Base-by-base conservation (phyloP, 2,329 filamentous ascomycete genomes). In the Aspergillus fumigatiaffinis region DNA sequence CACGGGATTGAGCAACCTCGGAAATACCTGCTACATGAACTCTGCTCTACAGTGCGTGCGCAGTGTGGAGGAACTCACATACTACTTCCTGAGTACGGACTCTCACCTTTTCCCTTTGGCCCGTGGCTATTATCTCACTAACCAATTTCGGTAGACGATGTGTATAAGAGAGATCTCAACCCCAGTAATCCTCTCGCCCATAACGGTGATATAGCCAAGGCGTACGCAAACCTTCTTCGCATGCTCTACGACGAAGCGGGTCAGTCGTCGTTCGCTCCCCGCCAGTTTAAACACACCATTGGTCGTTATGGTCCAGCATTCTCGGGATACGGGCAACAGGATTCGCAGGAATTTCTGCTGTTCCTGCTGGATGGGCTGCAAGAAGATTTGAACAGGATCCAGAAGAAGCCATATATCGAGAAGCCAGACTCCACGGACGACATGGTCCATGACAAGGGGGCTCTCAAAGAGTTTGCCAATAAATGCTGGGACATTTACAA, bases 11-110 rank as follows among this genome's bases (percentile, higher is more conserved):
- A 86, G 85, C 62, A 99, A 99, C 69, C 79, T 99, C 14, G 94
- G 94, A 51, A 99, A 99, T 69, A 97, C 94, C 0, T 99, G 94
- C 76, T 99, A 99, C 77, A 97, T 97, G 92, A 97, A 97, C 74
- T 96, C 93, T 23, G 94, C 94, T 9, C 80, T 97, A 54, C 94
- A 99, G 72, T 99, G 94, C 72, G 85, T 99, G 52, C 87, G 93
- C 52, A 95, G 91, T 66, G 92, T 97, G 0, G 91, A 96, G 70
- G 94, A 99, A 74, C 78, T 99, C 62, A 93, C 91, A 4, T 87
- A 92, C 68, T 99, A 96, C 74, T 97, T 99, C 74, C 75, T 97
- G 71, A 75, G 79, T 75, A 58, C 51, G 63, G 68, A 46, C 41
- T 49, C 42, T 52, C 50, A 57, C 51, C 41, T n/a, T 47, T 44